A percentile compares a stretch with the other conserved stretches of the same genome.
Conservation (phyloP, 139 green algal genomes). For the Nannochloris sp. region DNA sequence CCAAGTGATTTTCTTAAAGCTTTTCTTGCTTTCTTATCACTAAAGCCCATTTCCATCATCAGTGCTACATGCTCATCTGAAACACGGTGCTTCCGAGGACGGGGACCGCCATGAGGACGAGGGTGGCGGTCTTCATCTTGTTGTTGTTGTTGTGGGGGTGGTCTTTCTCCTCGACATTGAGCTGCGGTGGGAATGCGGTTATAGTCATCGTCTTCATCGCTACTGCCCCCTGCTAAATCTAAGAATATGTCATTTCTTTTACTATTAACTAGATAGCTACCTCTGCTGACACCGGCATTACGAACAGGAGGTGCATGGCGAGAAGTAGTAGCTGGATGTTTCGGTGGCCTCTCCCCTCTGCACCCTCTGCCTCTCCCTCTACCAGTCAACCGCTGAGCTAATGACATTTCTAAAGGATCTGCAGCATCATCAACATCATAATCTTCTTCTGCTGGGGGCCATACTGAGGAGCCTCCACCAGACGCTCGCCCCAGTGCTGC, state of each 20-base stretch:
- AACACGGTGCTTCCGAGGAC: background rate
- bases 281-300: no score
- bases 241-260: no score
- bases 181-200: background rate
- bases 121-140: no score
- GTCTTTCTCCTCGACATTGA: background rate
- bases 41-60: conserved; percentile 22
- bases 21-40: conserved; percentile 12
- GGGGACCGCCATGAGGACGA: background rate
- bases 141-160: background rate
- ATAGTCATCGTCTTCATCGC: background rate
- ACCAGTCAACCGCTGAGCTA: background rate
- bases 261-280: no score
- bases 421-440: background rate
- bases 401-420: background rate
- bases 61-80: conserved; percentile 2
- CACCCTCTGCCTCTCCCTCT: background rate
- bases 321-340: no score
- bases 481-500: background rate
- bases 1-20: background rate
- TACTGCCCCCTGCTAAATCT: background rate
- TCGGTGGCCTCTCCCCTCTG: background rate
- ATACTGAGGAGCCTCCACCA: background rate
- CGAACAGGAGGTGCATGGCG: no score
- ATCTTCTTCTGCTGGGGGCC: background rate